Base-by-base conservation (phyloP, 805 yeast genomes). In the Candida broadrunensis region DNA sequence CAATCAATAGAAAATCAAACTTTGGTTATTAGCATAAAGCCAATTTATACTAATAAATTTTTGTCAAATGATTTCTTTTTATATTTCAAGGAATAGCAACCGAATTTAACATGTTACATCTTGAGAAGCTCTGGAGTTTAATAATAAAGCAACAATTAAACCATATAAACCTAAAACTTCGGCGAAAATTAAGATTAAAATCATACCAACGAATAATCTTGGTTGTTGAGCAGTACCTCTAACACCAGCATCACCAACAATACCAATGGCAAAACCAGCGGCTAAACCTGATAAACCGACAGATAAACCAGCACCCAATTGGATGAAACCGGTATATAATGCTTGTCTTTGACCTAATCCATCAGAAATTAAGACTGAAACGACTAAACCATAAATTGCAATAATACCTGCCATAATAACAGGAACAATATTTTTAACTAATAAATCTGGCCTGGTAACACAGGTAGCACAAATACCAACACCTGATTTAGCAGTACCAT, bases 351-450 rank as follows among this genome's bases (percentile, higher is more conserved):
- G 97, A 60, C 81, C 81, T 59, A 91, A 79, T 38, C 91, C 82
- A 58, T 87, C 93, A 41, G 97, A 85, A 49, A 91, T 91, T 64
- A 91, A 80, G 50, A 91, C 99, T 19, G 97, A 86, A 45, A 91
- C 97, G 49, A 91, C 98, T 62, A 91, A 75, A 44, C 99, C 99
- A 67, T 91, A 91, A 73, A 91, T 90, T 73, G 98, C 97, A 73
- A 91, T 89, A 63, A 91, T 91, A 91, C 99, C 99, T 51, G 98
- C 97, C 97, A 91, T 91, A 73, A 91, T 82, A 56, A 93, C 97
- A 50, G 99, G 99, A 47, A 91, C 96, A 58, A 90, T 84, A 73
- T 87, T 87, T 74, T 83, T 88, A 57, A 91, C 90, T 63, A 90
- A 73, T 65, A 90, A 78, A 66, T 91, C 99, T 54, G 99, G 99